Base-by-base conservation (phyloP, 106 monocot genomes). In the Dioscorea alata region DNA sequence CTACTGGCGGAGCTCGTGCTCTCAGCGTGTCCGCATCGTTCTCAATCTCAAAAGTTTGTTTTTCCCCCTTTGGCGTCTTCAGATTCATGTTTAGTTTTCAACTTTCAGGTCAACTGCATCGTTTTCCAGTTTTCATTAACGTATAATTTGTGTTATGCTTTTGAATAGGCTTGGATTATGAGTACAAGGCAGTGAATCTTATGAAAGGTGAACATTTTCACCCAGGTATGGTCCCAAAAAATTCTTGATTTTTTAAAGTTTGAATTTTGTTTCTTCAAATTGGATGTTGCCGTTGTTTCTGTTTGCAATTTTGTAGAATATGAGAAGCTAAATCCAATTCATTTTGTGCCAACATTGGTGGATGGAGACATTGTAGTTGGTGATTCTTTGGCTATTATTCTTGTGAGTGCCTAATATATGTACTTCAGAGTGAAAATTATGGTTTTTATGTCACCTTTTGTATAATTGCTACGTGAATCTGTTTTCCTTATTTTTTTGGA, bases 161-260 rank as follows among this genome's bases (percentile, higher is more conserved):
- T 42, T 54, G 12, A 42, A 20, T 28, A 82, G 77, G 82, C 17
- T 60, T 82, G 73, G 82, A 82, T 23, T 82, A 77, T 54, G 77
- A 77, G 73, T 77, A 77, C 73, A 82, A 66, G 73, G 73, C 82
- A 22, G 82, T 82, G 12, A 77, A 82, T 59, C 77, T 82, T 14
- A 33, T 68, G 63, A 73, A 82, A 42, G 73, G 73, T 23, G 77
- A 82, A 24, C 82, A 82, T 21, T 56, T 58, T 19, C 57, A 50
- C 19, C 77, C 77, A 28, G 82, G 82, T 81, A 67, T 57, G 76
- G 14, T 16, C 0, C n/a, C 12, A 14, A 34, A 19, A 23, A 18
- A 60, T 34, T 35, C 12, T 9, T n/a, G 56, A 34, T 60, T 13
- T 60, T n/a, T 25, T 20, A 9, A 50, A 73, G 22, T 34, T 74